Evolutionary conservation across 179 eudicot species (phyloP), one percentile per base, ranked within the genome.

Genomic region (Silene coronaria): DNA sequence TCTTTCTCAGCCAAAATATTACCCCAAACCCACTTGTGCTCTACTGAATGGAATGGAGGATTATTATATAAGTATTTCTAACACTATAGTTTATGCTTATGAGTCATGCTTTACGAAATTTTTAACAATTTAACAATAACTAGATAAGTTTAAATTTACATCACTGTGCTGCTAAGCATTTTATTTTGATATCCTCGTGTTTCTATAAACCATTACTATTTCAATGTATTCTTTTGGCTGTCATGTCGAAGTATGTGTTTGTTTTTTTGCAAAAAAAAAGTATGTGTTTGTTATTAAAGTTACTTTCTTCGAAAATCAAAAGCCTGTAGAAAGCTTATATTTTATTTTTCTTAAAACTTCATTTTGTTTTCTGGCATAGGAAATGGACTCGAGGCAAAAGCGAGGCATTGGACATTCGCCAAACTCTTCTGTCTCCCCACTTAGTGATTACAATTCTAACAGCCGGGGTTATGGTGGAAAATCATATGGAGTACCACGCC

Each of bases 301-400:
- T 36, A 23, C 60, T 59, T 38, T 67, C 27, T n/a, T 2, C 14
- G 55, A 46, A 24, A 30, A 30, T 24, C 70, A 76, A 27, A 75
- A 72, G 28, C 77, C 11, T 76, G 24, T 5, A 61, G 57, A 27
- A 58, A 42, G 60, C 53, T 13, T 28, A 23, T 30, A 1, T 28
- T 23, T 16, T 51, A 19, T 21, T 23, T 55, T 74, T 68, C 70
- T 30, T 63, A 32, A 32, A 34, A 22, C 60, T 67, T 66, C 8
- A 45, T 61, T n/a, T 63, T 80, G 4, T 66, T 53, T 17, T 78
- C 62, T 22, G 67, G 57, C 74, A 48, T 78, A 92, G 99, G 99
- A 95, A 83, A 89, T 92, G 91, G 99, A 95, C 73, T 86, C 84
- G 80, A 88, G 87, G 81, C 93, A 91, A 80, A 95, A 77, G 83